phyloP scores from a whole-genome alignment of 106 monocot species.

The Platanthera zijinensis region DNA sequence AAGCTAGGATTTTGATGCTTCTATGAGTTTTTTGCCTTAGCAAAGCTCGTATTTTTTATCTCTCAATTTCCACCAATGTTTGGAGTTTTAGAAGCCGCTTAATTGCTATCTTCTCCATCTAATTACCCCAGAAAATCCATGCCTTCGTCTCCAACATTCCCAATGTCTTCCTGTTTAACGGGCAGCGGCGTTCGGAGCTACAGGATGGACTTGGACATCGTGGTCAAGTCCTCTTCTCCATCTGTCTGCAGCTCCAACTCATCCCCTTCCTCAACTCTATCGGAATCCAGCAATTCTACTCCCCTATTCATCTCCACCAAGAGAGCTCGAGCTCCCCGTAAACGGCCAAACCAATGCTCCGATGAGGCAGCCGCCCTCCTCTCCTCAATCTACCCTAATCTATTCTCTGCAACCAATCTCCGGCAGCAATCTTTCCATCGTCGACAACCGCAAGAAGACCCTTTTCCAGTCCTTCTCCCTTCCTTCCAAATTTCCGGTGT shows the following conservation, averaged over 20 bases:
- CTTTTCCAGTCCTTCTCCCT: constrained; percentile 36
- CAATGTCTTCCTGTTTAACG: constrained; percentile 7
- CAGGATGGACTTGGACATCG: constrained; percentile 61
- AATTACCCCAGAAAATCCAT: neutral
- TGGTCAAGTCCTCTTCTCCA: constrained; percentile 31
- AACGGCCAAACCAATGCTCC: constrained; percentile 83
- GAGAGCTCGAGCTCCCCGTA: constrained; percentile 54
- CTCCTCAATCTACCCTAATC: constrained; percentile 60
- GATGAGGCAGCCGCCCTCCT: constrained; percentile 84
- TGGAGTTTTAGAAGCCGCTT: neutral
- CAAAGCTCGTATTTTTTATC: no score
- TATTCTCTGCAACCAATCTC: constrained; percentile 53
- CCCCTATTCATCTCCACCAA: constrained; percentile 61
- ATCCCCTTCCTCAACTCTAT: constrained; percentile 55
- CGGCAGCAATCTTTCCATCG: constrained; percentile 12
- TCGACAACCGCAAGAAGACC: constrained; percentile 8
- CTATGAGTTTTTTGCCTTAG: neutral
- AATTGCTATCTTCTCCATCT: neutral
- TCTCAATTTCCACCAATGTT: neutral
- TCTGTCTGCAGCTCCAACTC: constrained; percentile 22
- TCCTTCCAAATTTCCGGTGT: constrained; percentile 27
- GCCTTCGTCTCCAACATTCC: neutral
- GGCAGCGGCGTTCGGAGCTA: constrained; percentile 36
- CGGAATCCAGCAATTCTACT: constrained; percentile 42
- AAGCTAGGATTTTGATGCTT: constrained; percentile 1